Conservation (phyloP, 176 grass and related monocot species). For the Poa pratensis region DNA sequence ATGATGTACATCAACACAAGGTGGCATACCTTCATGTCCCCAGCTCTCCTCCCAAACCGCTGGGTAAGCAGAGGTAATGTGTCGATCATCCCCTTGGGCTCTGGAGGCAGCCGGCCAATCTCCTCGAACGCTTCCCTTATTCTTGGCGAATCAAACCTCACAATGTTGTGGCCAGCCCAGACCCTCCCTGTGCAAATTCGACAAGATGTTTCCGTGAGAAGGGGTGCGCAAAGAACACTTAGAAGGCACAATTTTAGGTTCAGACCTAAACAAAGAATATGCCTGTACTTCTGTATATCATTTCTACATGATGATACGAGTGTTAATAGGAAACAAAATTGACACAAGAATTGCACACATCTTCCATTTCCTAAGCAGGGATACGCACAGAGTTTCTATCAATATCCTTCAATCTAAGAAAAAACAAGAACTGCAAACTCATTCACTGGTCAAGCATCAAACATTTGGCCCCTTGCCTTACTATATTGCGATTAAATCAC, state of each 20-base stretch:
- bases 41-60: constrained; percentile 90
- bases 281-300: background rate
- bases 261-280: background rate
- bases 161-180: too few relatives aligned
- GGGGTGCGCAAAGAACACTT: background rate
- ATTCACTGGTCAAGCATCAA: background rate
- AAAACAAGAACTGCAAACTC: background rate
- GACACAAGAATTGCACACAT: background rate
- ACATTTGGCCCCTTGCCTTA: too few relatives aligned
- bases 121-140: constrained; percentile 75
- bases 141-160: too few relatives aligned
- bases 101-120: constrained; percentile 66
- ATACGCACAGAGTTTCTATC: background rate
- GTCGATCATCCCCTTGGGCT: constrained; percentile 80
- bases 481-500: too few relatives aligned
- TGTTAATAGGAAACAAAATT: background rate
- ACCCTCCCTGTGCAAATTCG: too few relatives aligned
- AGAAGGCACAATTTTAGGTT: background rate
- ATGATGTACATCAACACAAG: constrained; percentile 17
- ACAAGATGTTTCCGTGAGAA: constrained; percentile 1
- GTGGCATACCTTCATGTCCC: constrained; percentile 92
- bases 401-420: background rate
- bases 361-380: background rate
- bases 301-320: background rate
- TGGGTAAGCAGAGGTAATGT: constrained; percentile 88